Evolutionary conservation across 345 rosid species (phyloP), one percentile per base, ranked within the genome.

Genomic region (Passiflora organensis): DNA sequence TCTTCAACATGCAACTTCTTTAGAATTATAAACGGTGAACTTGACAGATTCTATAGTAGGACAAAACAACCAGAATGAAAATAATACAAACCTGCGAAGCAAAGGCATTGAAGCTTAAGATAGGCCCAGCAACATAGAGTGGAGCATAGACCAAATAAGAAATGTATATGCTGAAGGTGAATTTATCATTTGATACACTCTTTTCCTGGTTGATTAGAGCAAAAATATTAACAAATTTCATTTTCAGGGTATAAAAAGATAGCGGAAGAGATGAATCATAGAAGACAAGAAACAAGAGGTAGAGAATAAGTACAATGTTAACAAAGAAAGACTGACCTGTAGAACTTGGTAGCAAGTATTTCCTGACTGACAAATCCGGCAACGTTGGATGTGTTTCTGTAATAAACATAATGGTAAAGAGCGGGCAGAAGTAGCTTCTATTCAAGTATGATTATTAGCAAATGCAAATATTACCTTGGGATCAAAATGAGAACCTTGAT

Each of bases 91-190:
- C 98, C 98, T 91, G 98, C 23, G 95, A 86, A 41, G 82, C 85
- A 73, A 86, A 88, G 60, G 95, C 86, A 68, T 91, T 91, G 79
- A 91, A 91, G 79, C 87, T 84, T 57, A 82, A 72, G 60, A 88
- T 81, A 64, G 95, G 98, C 16, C 98, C 98, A 19, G 94, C 88
- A 72, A 91, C 72, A 70, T 88, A 91, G 48, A 91, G 80, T 1
- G 98, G 96, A 37, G 94, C 91, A 77, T 84, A 88, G 36, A 86
- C 72, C 95, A 91, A 70, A 78, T 88, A 88, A 59, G 82, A 75
- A 19, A 91, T 82, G 79, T 91, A 91, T 48, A 73, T 59, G 61
- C 55, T 59, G 51, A 82, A 74, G 51, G 82, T 65, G 61, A 70
- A 84, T 49, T 60, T 62, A 28, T 63, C 76, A 55, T 54, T 76